phyloP scores from a whole-genome alignment of 163 green algal species.

The Trebouxiophyceae sp. region DNA sequence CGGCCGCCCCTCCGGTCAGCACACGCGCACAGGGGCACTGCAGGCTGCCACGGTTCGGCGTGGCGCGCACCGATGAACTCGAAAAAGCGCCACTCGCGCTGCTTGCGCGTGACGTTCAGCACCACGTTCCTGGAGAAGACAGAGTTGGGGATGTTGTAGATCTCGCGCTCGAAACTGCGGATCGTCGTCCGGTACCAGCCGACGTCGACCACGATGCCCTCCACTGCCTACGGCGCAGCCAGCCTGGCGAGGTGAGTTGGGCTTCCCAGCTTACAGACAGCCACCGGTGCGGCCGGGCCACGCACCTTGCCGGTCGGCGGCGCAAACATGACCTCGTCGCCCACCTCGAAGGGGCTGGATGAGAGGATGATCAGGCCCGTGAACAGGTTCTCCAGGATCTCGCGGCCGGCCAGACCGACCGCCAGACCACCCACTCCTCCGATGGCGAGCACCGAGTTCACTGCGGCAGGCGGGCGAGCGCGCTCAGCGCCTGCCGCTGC shows the following conservation, averaged over 20 bases:
- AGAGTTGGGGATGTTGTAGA: conserved; percentile 83
- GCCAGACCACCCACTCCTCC: conserved; percentile 88
- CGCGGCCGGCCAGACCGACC: conserved; percentile 82
- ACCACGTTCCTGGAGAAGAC: conserved; percentile 89
- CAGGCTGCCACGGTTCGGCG: no score
- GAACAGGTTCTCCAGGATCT: conserved; percentile 94
- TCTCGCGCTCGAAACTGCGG: conserved; percentile 81
- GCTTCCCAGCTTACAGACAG: no score
- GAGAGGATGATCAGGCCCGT: conserved; percentile 89
- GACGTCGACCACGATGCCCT: conserved; percentile 88
- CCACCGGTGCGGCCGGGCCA: not conserved
- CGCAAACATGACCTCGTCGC: conserved; percentile 81
- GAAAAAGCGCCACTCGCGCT: conserved; percentile 82
- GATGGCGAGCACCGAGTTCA: conserved; percentile 85
- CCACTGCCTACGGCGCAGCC: conserved; percentile 54
- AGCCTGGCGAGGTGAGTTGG: no score
- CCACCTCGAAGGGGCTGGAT: conserved; percentile 79
- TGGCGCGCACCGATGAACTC: conserved; percentile 55
- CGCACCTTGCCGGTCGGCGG: conserved; percentile 44
- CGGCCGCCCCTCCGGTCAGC: not conserved
- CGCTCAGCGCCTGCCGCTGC: no score
- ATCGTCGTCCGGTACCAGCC: conserved; percentile 89
- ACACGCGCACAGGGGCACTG: no score
- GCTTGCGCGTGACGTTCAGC: conserved; percentile 87
- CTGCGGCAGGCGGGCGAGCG: conserved; percentile 17